phyloP scores from a whole-genome alignment of 306 rosid species.

The Lupinus albus region DNA sequence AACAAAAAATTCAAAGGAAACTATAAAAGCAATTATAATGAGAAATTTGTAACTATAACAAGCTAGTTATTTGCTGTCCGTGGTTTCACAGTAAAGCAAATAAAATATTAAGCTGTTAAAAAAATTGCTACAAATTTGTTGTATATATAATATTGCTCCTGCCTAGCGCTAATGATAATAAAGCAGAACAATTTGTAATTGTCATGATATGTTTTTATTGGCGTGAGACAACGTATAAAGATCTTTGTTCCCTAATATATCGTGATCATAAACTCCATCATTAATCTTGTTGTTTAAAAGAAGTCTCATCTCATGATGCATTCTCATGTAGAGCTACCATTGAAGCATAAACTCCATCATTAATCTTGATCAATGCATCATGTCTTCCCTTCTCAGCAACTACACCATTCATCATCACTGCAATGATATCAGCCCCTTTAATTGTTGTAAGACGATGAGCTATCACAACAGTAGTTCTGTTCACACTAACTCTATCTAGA shows the following conservation, averaged over 20 bases:
- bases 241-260: too few relatives aligned
- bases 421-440: constrained; percentile 70
- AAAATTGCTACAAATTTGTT: too few relatives aligned
- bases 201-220: too few relatives aligned
- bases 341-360: constrained; percentile 70
- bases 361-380: constrained; percentile 65
- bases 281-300: not conserved
- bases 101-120: too few relatives aligned
- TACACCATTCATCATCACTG: constrained; percentile 72
- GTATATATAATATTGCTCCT: too few relatives aligned
- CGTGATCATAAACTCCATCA: too few relatives aligned
- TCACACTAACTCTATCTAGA: constrained; percentile 72
- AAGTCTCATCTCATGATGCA: constrained; percentile 39
- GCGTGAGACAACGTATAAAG: too few relatives aligned
- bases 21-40: not conserved
- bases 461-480: constrained; percentile 80
- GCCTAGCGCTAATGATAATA: too few relatives aligned
- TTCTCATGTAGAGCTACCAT: constrained; percentile 70
- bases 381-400: constrained; percentile 85
- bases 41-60: not conserved
- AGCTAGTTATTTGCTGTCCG: constrained; percentile 15
- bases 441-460: constrained; percentile 86
- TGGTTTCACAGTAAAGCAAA: not conserved
- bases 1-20: constrained; percentile 24
- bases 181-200: too few relatives aligned